Base-by-base conservation (phyloP, 2,329 filamentous ascomycete genomes). In the Penicillium sp. region DNA sequence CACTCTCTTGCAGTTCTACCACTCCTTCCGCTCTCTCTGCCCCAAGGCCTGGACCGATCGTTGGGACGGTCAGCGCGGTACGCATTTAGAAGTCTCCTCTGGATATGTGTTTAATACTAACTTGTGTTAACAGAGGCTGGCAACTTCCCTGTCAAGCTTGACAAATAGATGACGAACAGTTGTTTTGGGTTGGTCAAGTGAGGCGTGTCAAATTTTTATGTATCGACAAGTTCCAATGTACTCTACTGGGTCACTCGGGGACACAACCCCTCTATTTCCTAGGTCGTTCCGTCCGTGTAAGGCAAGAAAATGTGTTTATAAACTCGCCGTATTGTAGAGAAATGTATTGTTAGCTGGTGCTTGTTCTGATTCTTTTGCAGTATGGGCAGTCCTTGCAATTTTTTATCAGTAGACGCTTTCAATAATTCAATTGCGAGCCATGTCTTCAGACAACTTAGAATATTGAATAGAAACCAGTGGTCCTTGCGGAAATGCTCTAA, bases 1-100 rank as follows among this genome's bases (percentile, higher is more conserved):
- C 17, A 7, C 16, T 42, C 14, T 37, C 9, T 55, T 43, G 56
- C 69, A 99, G 93, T 99, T 99, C 85, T 91, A 87, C 84, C 86
- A 95, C 72, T 91, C 94, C 69, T 99, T 96, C 84, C 88, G 90
- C 78, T 97, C 94, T 67, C 87, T 99, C 66, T 99, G 95, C 88
- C 94, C 95, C 69, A 94, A 89, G 77, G 85, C 86, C 73, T 99
- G 94, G 94, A 88, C 89, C 75, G 80, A 88, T 78, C 86, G 94
- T 80, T 99, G 94, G 94, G 93, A 99, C 75, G 90, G 94, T 73
- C 94, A 97, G 84, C 89, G 94, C 79, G 90, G 91, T 95, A 82
- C 74, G 88, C 80, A 57, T 45, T 30, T 17, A 36, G 22, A 33
- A 5, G 3, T 22, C n/a, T 33, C 30, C 42, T 53, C 42, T 59